Conservation (phyloP, 768 basidiomycete genomes). For the Infundibulicybe gibba region DNA sequence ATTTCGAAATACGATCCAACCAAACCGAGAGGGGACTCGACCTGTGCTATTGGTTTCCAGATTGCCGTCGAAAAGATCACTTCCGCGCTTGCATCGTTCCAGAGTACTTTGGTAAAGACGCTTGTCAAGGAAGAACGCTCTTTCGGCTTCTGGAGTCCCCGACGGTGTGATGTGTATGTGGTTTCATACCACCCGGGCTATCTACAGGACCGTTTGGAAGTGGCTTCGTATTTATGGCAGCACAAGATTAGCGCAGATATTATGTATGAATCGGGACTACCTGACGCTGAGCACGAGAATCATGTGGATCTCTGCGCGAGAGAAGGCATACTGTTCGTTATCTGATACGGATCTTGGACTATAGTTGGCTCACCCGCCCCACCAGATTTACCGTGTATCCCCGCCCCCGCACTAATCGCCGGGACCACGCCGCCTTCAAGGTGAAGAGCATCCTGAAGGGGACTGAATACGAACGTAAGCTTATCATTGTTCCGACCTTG, state of each 20-base stretch:
- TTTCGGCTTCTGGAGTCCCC: slow-evolving; percentile 88
- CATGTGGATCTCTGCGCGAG: slow-evolving; percentile 64
- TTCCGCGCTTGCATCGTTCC: slow-evolving; percentile 61
- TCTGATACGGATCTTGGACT: background rate
- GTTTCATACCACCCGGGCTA: slow-evolving; percentile 75
- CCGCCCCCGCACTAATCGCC: slow-evolving; percentile 49
- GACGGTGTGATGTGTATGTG: slow-evolving; percentile 84
- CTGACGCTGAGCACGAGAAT: slow-evolving; percentile 60
- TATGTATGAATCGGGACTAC: slow-evolving; percentile 78
- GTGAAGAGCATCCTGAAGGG: slow-evolving; percentile 81
- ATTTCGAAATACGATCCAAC: slow-evolving; percentile 57
- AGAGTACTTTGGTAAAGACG: slow-evolving; percentile 63
- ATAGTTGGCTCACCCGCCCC: background rate
- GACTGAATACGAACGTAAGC: slow-evolving; percentile 69
- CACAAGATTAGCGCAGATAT: slow-evolving; percentile 82
- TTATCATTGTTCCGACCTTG: background rate
- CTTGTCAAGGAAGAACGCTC: slow-evolving; percentile 77
- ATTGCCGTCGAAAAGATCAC: slow-evolving; percentile 80
- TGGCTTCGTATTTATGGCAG: slow-evolving; percentile 75
- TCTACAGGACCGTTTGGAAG: slow-evolving; percentile 74
- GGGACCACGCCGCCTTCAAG: slow-evolving; percentile 70
- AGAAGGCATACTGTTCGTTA: slow-evolving; percentile 81
- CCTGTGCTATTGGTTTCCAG: slow-evolving; percentile 72
- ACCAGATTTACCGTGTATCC: slow-evolving; percentile 40
- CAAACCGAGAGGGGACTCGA: slow-evolving; percentile 47